These are phyloP conservation scores for Circinella umbellata DNA, from an alignment of 371 early-diverging fungal genomes.

Conservation along the genomic window DNA sequence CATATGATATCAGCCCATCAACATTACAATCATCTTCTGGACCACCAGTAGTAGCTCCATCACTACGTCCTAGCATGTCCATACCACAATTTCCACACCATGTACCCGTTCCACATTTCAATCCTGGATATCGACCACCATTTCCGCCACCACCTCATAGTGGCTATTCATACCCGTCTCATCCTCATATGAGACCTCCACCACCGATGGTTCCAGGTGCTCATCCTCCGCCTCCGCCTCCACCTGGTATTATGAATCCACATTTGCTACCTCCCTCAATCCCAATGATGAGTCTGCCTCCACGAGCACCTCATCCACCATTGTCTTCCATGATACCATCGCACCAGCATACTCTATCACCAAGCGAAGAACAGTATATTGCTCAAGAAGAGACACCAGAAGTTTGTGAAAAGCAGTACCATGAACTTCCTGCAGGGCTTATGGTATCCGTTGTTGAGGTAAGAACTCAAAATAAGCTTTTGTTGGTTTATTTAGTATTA, in stretches of 20 bases:
- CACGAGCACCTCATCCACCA: slow-evolving; percentile 6
- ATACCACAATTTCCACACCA: slow-evolving; percentile 9
- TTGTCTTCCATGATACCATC: neutral
- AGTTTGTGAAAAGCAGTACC: slow-evolving; percentile 44
- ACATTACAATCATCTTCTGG: neutral
- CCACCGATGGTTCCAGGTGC: slow-evolving; percentile 7
- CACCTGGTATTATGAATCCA: neutral
- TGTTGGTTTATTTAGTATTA: neutral
- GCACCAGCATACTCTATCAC: slow-evolving; percentile 10
- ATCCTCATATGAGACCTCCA: slow-evolving; percentile 3
- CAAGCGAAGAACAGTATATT: slow-evolving; percentile 13
- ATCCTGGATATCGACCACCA: slow-evolving; percentile 12
- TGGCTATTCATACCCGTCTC: neutral
- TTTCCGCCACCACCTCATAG: neutral
- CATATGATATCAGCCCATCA: slow-evolving; percentile 9
- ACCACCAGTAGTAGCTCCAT: neutral
- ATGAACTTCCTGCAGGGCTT: slow-evolving; percentile 61
- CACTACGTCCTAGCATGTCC: slow-evolving; percentile 8
- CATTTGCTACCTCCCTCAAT: neutral
- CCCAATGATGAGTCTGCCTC: neutral
- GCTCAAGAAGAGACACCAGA: slow-evolving; percentile 2
- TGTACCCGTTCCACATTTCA: neutral
- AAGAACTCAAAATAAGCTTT: slow-evolving; percentile 1
- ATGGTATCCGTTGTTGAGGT: slow-evolving; percentile 59
- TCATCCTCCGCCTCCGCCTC: neutral